phyloP scores from a whole-genome alignment of 306 rosid genomes.

The Pyrus bretschneideri region DNA sequence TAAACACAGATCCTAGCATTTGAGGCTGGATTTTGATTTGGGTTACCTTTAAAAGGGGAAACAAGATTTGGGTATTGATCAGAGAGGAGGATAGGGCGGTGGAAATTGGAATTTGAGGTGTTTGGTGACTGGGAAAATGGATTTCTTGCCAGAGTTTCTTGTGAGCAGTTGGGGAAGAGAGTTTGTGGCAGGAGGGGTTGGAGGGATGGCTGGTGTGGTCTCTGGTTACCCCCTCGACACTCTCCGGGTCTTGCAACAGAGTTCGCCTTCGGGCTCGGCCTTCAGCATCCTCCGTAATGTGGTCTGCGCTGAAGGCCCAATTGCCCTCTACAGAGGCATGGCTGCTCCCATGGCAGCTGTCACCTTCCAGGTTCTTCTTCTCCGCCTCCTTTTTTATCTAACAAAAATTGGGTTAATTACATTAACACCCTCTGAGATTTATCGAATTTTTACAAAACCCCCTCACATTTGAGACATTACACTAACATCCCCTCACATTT shows the following conservation, averaged over 20 bases:
- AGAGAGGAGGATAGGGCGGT: background rate
- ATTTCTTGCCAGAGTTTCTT: slow-evolving; percentile 77
- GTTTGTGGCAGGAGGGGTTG: slow-evolving; percentile 85
- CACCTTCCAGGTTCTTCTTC: slow-evolving; percentile 61
- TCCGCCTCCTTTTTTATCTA: background rate
- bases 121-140: slow-evolving; percentile 32
- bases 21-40: background rate
- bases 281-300: slow-evolving; percentile 43
- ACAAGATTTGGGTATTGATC: background rate
- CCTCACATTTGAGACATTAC: too few relatives aligned
- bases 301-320: slow-evolving; percentile 48
- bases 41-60: background rate
- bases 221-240: slow-evolving; percentile 89
- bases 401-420: too few relatives aligned
- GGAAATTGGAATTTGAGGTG: background rate
- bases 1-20: background rate
- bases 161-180: slow-evolving; percentile 78
- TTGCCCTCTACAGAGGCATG: slow-evolving; percentile 84
- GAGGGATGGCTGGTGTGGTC: slow-evolving; percentile 78
- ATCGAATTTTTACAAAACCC: too few relatives aligned
- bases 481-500: too few relatives aligned
- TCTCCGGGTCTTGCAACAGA: slow-evolving; percentile 53
- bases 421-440: too few relatives aligned
- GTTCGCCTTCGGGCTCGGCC: slow-evolving; percentile 49
- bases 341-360: slow-evolving; percentile 74